A percentile compares a stretch with the other conserved stretches of the same genome.
These are phyloP conservation scores for Penicillium sp. DNA, from an alignment of 2,329 filamentous ascomycete genomes.

Conservation along the genomic window DNA sequence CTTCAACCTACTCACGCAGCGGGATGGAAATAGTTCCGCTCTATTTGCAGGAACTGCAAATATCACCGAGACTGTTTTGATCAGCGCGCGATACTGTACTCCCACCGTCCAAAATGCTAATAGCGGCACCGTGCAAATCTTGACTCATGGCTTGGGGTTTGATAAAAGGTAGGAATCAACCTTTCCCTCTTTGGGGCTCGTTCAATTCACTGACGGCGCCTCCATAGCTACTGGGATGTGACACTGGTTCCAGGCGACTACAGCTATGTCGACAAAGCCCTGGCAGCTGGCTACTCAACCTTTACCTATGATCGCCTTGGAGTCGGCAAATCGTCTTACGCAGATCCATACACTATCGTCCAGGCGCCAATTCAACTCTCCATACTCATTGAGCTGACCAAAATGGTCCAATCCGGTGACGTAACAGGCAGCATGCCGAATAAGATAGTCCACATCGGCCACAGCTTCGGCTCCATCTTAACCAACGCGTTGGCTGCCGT, in stretches of 20 bases:
- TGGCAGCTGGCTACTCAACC: slow-evolving; percentile 36
- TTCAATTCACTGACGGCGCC: background rate
- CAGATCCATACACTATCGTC: slow-evolving; percentile 38
- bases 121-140: slow-evolving; percentile 28
- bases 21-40: background rate
- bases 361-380: slow-evolving; percentile 38
- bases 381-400: slow-evolving; percentile 35
- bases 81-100: background rate
- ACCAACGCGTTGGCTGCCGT: slow-evolving; percentile 28
- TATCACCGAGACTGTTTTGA: background rate
- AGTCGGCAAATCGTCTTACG: slow-evolving; percentile 32
- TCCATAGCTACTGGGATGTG: slow-evolving; percentile 33
- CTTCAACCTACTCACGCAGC: background rate
- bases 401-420: slow-evolving; percentile 31
- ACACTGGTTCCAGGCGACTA: slow-evolving; percentile 24
- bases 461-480: slow-evolving; percentile 34
- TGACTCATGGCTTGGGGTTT: slow-evolving; percentile 37
- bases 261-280: slow-evolving; percentile 35
- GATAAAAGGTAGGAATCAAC: slow-evolving; percentile 23
- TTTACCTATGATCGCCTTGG: slow-evolving; percentile 40
- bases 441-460: slow-evolving; percentile 35
- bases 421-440: slow-evolving; percentile 29
- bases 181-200: background rate
- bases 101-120: background rate
- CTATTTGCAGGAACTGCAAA: background rate